These are phyloP conservation scores for Pleurotus salmoneostramineus DNA, from an alignment of 768 basidiomycete species.

Conservation along the genomic window DNA sequence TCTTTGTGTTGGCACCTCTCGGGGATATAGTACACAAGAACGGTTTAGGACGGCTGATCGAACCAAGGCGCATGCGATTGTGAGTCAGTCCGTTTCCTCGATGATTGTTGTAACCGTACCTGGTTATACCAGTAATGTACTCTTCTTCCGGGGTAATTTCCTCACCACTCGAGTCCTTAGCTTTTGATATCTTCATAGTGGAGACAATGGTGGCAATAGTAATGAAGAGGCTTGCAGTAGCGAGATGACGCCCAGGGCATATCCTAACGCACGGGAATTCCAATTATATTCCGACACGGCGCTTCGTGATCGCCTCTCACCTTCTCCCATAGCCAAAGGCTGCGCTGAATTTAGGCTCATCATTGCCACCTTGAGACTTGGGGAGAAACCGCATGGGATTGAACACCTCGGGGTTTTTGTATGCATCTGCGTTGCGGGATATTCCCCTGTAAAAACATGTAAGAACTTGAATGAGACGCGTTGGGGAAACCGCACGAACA, in stretches of 20 bases:
- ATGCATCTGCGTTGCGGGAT: constrained; percentile 18
- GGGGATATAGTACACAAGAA: constrained; percentile 1
- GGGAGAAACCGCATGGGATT: constrained; percentile 22
- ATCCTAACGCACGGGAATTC: constrained; percentile 22
- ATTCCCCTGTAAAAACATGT: constrained; percentile 18
- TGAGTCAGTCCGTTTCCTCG: background rate
- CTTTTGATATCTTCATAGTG: constrained; percentile 38
- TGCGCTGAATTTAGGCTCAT: constrained; percentile 18
- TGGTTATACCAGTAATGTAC: constrained; percentile 39
- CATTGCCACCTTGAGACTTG: constrained; percentile 14
- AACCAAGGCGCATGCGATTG: background rate
- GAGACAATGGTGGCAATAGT: constrained; percentile 40
- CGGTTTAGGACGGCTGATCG: constrained; percentile 5
- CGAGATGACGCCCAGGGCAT: constrained; percentile 54
- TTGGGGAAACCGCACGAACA: constrained; percentile 2
- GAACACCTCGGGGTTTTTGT: constrained; percentile 19
- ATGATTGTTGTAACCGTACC: constrained; percentile 25
- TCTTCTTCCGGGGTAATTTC: constrained; percentile 33
- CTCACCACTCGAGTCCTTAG: constrained; percentile 33
- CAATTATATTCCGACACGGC: background rate
- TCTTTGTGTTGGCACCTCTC: too few relatives aligned
- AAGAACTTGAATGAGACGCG: background rate
- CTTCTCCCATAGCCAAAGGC: constrained; percentile 29
- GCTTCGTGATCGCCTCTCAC: constrained; percentile 5
- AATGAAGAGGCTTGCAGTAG: constrained; percentile 41